Evolutionary conservation across 2,329 filamentous ascomycete species (phyloP), one percentile per base, ranked within the genome.

Genomic region (Clonostachys byssicola): DNA sequence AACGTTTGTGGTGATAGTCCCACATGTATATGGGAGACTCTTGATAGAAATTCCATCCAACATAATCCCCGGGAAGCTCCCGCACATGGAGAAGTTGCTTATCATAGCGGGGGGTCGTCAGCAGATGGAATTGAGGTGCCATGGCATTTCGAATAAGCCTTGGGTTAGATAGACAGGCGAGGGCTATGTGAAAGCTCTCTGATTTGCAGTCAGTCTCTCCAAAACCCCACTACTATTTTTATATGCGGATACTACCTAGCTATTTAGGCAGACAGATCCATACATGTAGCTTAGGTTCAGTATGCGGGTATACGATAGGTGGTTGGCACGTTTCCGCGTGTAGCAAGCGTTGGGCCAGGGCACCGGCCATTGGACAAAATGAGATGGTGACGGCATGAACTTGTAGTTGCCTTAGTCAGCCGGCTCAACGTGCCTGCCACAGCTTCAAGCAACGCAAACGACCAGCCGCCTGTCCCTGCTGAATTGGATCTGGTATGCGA

Each of bases 11-110:
- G 63, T 96, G 91, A 55, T 85, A 85, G 49, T 83, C 74, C 14
- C 94, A 77, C 76, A 95, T 89, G 64, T 95, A 95, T 55, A 89
- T 84, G 0, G 85, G 79, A 9, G 82, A 88, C 7, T 69, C 59
- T 23, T 71, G 66, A 23, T 58, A 53, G 55, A 70, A 73, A 57
- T 83, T 83, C 68, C 74, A 85, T 16, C 72, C 78, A 39, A 71
- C 64, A 50, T 73, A 59, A 34, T 56, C 50, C 34, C 71, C 60
- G 2, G 61, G 62, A 34, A 59, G 64, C 47, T 65, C 64, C 10
- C 70, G 65, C 35, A 74, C 64, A 8, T 65, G 52, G 8, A 70
- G 58, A 36, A 92, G 75, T 2, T 61, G 60, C 14, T 78, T 74
- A 54, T 92, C 88, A 61, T 85, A 89, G 46, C 88, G 84, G 48